phyloP scores from a whole-genome alignment of 805 yeast species.

The Yarrowia sp. region DNA sequence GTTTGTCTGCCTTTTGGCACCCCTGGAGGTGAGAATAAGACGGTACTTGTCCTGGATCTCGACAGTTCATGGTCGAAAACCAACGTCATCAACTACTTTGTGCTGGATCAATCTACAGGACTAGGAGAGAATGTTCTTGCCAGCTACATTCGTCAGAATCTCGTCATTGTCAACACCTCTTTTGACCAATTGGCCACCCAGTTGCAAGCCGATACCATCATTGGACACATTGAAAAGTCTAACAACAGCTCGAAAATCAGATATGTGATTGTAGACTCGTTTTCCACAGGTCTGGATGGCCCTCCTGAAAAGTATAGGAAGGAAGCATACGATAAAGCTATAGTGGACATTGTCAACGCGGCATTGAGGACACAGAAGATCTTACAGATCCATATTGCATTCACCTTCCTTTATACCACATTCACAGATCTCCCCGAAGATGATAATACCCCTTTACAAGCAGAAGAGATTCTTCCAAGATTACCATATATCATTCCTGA shows the following conservation, averaged over 20 bases:
- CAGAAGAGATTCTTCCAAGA: neutral
- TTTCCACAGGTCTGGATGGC: conserved; percentile 1
- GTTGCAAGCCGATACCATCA: conserved; percentile 1
- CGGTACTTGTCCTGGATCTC: conserved; percentile 17
- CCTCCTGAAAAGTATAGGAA: neutral
- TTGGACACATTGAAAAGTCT: conserved; percentile 8
- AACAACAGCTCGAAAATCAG: conserved; percentile 20
- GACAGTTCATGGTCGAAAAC: conserved; percentile 1
- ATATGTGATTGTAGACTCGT: conserved; percentile 21
- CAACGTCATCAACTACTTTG: conserved; percentile 29
- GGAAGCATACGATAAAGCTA: neutral
- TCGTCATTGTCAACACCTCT: conserved; percentile 11
- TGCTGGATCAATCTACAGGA: conserved; percentile 18
- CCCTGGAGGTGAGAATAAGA: conserved; percentile 22
- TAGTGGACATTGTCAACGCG: neutral
- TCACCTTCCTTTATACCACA: conserved; percentile 14
- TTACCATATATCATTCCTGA: conserved; percentile 14
- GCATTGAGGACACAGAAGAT: conserved; percentile 13
- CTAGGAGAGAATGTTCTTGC: conserved; percentile 11
- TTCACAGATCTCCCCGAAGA: conserved; percentile 6
- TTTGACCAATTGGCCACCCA: conserved; percentile 1
- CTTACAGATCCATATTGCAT: conserved; percentile 18
- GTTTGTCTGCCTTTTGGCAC: conserved; percentile 16
- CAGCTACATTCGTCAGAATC: conserved; percentile 9
- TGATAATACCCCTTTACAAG: conserved; percentile 2